Percentiles rank a stretch among this genome's conserved stretches.
Conservation (phyloP, 495 filamentous ascomycete genomes). For the Penicillium goetzii region DNA sequence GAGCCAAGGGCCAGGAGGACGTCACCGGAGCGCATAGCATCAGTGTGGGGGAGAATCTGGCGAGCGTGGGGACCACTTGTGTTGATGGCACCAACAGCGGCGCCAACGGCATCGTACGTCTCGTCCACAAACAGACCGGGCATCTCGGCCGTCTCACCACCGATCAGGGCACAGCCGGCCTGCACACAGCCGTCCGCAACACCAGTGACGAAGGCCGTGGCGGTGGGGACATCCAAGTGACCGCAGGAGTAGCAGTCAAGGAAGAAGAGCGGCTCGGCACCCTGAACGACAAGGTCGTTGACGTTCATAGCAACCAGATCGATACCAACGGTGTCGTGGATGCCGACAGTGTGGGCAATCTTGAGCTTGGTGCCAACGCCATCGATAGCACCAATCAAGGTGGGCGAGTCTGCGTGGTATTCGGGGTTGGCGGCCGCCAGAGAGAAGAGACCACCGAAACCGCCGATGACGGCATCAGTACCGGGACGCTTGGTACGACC, state of each 20-base stretch:
- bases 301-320: slow-evolving; percentile 99
- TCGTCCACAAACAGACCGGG: slow-evolving; percentile 82
- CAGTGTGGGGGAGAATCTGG: slow-evolving; percentile 72
- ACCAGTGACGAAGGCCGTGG: slow-evolving; percentile 80
- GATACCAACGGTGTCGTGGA: slow-evolving; percentile 92
- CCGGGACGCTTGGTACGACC: slow-evolving; percentile 79
- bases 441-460: slow-evolving; percentile 90
- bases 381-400: slow-evolving; percentile 88
- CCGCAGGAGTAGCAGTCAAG: slow-evolving; percentile 94
- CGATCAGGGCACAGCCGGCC: slow-evolving; percentile 85
- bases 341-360: slow-evolving; percentile 82
- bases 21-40: slow-evolving; percentile 78
- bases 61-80: slow-evolving; percentile 51
- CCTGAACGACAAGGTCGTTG: slow-evolving; percentile 95
- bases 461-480: slow-evolving; percentile 88
- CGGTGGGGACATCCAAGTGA: slow-evolving; percentile 75
- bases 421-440: slow-evolving; percentile 68
- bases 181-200: slow-evolving; percentile 82
- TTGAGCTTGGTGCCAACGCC: slow-evolving; percentile 97
- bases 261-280: slow-evolving; percentile 91
- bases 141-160: slow-evolving; percentile 98
- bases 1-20: slow-evolving; percentile 81
- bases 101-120: slow-evolving; percentile 89
- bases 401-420: slow-evolving; percentile 70
- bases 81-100: slow-evolving; percentile 80